Evolutionary conservation across 768 basidiomycete species (phyloP), one percentile per base, ranked within the genome.

Genomic region (Lentinus brumalis): DNA sequence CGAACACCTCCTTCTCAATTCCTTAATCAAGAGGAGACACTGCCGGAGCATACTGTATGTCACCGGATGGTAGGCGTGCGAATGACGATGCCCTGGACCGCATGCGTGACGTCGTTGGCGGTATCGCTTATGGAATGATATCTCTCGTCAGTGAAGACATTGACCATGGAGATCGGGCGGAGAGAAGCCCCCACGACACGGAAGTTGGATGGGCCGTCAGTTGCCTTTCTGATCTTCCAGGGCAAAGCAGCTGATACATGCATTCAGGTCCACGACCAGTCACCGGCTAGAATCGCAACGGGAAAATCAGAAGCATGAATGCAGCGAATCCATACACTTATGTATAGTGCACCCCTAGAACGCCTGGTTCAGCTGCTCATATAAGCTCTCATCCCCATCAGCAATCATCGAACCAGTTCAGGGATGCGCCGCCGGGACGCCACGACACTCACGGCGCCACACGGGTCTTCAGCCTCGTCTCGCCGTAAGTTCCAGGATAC

Each of bases 71-170:
- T 15, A 26, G 42, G 30, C 18, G 21, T 4, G 40, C 57, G 6
- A 51, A 51, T 31, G 57, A 58, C 41, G n/a, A 10, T 40, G 50
- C 38, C 10, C 50, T 58, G 29, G 57, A 32, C 29, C 50, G 31
- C 16, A 18, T 58, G 14, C 35, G 21, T 8, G 29, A 15, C 10
- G 15, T 9, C 16, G 40, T 38, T 14, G 31, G 40, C 38, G 16
- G 5, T 8, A 11, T 15, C n/a, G 12, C 18, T 58, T 21, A 16
- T 35, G 7, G 16, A 21, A 4, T 31, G n/a, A 1, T 12, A 51
- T 30, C 41, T 30, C 2, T 44, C 50, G 4, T 30, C 29, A 26
- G 21, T 26, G 21, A 18, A 26, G 46, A 21, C 12, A 8, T 7
- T 49, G 12, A 26, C 12, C 10, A 7, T 49, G 18, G 12, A 30